Conservation (phyloP, 805 yeast species). For the Wickerhamiella sergipiensis region DNA sequence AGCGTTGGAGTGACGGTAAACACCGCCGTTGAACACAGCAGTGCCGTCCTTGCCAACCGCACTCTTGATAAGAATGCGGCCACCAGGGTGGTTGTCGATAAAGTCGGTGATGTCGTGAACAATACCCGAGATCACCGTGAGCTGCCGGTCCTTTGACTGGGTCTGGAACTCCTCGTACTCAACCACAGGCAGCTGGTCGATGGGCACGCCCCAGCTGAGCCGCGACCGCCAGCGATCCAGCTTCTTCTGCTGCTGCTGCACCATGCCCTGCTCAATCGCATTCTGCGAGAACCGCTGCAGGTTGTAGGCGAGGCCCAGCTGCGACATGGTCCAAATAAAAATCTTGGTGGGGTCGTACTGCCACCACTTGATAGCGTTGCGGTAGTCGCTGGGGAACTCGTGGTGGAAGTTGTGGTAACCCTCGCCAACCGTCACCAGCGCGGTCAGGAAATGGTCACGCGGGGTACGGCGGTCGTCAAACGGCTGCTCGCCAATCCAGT, state of each 20-base stretch:
- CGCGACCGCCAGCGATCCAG: slow-evolving; percentile 64
- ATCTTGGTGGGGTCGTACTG: slow-evolving; percentile 83
- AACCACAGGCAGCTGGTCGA: slow-evolving; percentile 66
- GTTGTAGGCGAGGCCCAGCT: slow-evolving; percentile 45
- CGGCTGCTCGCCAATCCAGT: slow-evolving; percentile 59
- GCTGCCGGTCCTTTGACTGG: slow-evolving; percentile 39
- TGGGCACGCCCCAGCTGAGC: slow-evolving; percentile 89
- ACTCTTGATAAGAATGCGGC: slow-evolving; percentile 58
- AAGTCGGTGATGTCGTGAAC: slow-evolving; percentile 90
- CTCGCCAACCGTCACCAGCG: slow-evolving; percentile 71
- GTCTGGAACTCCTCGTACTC: slow-evolving; percentile 40
- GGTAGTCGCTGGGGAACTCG: slow-evolving; percentile 84
- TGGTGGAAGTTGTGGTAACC: slow-evolving; percentile 90
- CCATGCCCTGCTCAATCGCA: slow-evolving; percentile 53
- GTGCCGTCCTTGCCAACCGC: slow-evolving; percentile 92
- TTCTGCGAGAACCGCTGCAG: slow-evolving; percentile 43
- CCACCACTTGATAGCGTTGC: slow-evolving; percentile 58
- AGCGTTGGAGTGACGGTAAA: slow-evolving; percentile 83
- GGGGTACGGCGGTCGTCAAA: slow-evolving; percentile 64
- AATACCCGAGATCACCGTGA: slow-evolving; percentile 77
- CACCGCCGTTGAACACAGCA: slow-evolving; percentile 89
- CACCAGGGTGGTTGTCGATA: slow-evolving; percentile 90
- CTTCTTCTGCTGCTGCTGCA: slow-evolving; percentile 72
- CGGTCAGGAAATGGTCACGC: slow-evolving; percentile 49
- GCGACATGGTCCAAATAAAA: slow-evolving; percentile 39